Percentiles rank a stretch among this genome's conserved stretches.
phyloP scores from a whole-genome alignment of 805 yeast species.

The Naumovozyma dairenensis region DNA sequence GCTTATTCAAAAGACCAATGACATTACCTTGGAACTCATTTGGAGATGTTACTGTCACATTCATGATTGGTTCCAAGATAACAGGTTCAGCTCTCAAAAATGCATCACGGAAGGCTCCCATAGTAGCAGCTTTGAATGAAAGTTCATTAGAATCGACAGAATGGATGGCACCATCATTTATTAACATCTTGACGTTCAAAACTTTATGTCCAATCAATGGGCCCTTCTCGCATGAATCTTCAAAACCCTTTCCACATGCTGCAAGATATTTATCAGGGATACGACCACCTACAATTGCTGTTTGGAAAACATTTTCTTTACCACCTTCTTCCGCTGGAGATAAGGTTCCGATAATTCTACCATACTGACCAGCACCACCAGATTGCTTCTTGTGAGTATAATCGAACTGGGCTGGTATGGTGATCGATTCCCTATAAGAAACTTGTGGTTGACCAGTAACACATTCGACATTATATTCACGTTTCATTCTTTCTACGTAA shows the following conservation, averaged over 20 bases:
- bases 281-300: conserved; percentile 92
- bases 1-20: conserved; percentile 84
- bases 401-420: conserved; percentile 66
- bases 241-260: conserved; percentile 94
- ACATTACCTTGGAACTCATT: conserved; percentile 91
- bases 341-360: conserved; percentile 84
- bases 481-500: conserved; percentile 94
- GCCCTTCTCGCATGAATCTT: conserved; percentile 90
- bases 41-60: conserved; percentile 87
- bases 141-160: conserved; percentile 94
- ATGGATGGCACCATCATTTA: conserved; percentile 96
- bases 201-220: conserved; percentile 94
- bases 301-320: conserved; percentile 54
- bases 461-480: conserved; percentile 95
- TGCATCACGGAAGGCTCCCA: conserved; percentile 85
- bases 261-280: conserved; percentile 88
- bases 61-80: conserved; percentile 93
- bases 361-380: conserved; percentile 99
- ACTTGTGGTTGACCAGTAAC: conserved; percentile 96
- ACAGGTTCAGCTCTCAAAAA: conserved; percentile 78
- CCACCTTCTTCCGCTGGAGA: conserved; percentile 45
- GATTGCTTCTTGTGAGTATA: conserved; percentile 95
- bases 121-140: conserved; percentile 88
- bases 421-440: conserved; percentile 89
- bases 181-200: conserved; percentile 82